Conservation (phyloP, 805 yeast species). For the Ogataea chonburiensis region DNA sequence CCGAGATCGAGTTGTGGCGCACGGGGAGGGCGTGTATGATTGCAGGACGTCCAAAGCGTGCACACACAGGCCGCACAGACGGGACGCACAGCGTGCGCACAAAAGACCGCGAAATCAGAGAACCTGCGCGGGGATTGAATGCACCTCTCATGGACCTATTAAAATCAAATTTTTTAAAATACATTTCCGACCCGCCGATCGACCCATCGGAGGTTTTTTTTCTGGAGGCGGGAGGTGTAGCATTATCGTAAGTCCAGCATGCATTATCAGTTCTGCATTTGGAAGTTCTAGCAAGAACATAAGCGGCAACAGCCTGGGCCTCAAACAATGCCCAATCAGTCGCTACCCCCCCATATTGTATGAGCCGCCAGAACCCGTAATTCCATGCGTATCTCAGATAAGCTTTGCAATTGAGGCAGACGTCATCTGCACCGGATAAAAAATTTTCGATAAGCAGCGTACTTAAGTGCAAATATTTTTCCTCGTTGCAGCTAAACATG, state of each 20-base stretch:
- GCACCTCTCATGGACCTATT: slow-evolving; percentile 5
- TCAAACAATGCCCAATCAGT: neutral
- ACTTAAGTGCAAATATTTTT: neutral
- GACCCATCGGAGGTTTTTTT: slow-evolving; percentile 2
- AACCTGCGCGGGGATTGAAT: neutral
- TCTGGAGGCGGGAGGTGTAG: no score
- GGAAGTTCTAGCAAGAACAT: slow-evolving; percentile 1
- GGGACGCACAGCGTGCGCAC: neutral
- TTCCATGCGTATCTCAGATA: neutral
- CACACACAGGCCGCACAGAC: neutral
- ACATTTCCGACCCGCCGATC: slow-evolving; percentile 10
- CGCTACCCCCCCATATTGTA: no score
- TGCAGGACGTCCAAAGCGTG: no score
- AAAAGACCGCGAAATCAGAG: slow-evolving; percentile 2
- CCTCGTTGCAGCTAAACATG: slow-evolving; percentile 3
- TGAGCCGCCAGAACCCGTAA: no score
- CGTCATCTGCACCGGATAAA: no score
- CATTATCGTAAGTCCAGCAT: no score
- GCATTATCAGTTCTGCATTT: neutral
- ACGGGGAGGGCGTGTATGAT: neutral
- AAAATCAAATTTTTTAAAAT: slow-evolving; percentile 4
- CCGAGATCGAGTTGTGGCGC: slow-evolving; percentile 28
- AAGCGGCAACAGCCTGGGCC: no score
- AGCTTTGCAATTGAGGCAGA: no score
- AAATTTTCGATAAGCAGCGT: no score